phyloP scores from a whole-genome alignment of 306 rosid species.

The Spatholobus suberectus region DNA sequence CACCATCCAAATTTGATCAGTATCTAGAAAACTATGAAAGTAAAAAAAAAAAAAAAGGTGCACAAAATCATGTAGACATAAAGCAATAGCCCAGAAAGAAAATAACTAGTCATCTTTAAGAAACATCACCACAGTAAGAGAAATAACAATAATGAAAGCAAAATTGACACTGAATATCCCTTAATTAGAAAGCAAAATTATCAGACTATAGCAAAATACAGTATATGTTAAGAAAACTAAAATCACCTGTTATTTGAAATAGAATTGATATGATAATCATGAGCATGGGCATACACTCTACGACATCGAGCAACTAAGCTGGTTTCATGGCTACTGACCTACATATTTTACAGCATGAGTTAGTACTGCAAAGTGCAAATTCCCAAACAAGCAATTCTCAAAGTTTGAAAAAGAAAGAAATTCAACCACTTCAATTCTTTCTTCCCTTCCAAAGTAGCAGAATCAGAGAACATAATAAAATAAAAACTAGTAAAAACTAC shows the following conservation, averaged over 20 bases:
- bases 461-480: slow-evolving; percentile 16
- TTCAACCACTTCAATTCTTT: slow-evolving; percentile 2
- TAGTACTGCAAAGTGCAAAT: slow-evolving; percentile 42
- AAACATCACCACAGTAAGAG: background rate
- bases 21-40: slow-evolving; percentile 13
- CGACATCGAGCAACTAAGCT: slow-evolving; percentile 95
- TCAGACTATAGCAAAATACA: slow-evolving; percentile 24
- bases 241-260: slow-evolving; percentile 96
- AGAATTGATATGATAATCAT: slow-evolving; percentile 98
- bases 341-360: slow-evolving; percentile 46
- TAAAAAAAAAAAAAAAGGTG: background rate
- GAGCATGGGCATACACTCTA: slow-evolving; percentile 98
- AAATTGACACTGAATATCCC: slow-evolving; percentile 25
- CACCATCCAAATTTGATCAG: slow-evolving; percentile 43
- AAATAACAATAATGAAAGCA: background rate
- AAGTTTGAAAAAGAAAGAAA: slow-evolving; percentile 29
- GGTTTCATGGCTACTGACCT: slow-evolving; percentile 94
- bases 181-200: slow-evolving; percentile 24
- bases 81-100: slow-evolving; percentile 26
- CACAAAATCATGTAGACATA: slow-evolving; percentile 14
- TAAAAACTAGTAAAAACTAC: background rate
- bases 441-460: slow-evolving; percentile 17
- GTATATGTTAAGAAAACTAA: slow-evolving; percentile 28
- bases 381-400: slow-evolving; percentile 18
- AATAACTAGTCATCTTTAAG: slow-evolving; percentile 24